Base-by-base conservation (phyloP, 2,329 filamentous ascomycete species). In the Tothia fuscella region DNA sequence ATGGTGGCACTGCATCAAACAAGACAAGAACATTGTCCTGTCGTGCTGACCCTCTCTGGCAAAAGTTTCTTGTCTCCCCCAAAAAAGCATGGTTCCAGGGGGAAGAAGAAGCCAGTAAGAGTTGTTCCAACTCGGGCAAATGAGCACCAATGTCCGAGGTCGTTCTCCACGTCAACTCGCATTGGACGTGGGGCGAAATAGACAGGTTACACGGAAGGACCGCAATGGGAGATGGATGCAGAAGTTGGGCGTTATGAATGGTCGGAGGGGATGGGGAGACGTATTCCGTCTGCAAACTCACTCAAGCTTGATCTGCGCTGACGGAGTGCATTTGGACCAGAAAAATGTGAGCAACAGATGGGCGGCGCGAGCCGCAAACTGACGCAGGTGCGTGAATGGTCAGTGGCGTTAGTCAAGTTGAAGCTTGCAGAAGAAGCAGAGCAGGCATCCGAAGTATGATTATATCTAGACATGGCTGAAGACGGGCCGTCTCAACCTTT, bases 91-190 rank as follows among this genome's bases (percentile, higher is more conserved):
- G 35, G 35, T 22, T 21, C 13, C 35, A 37, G 35, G 34, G 35
- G 16, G 17, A 16, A 9, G 5, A 25, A n/a, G n/a, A n/a, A n/a
- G 28, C 35, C 21, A 37, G 35, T 37, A 37, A 16, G 34, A 26
- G 21, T 13, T 16, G 21, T 10, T 25, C 22, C 22, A 37, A 26
- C 28, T n/a, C 25, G 34, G 28, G 34, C 6, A 6, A 24, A 21
- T 25, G 34, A 37, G n/a, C 25, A 37, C 17, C 21, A 25, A 37
- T 37, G 19, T 37, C 34, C 34, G 34, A 37, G 10, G 34, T 17
- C 34, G 28, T 26, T 37, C 9, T 7, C 35, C 28, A 17, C n/a
- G n/a, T n/a, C 9, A 29, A 29, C 26, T 29, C 9, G n/a, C 26
- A 37, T 37, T 37, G 35, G 35, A 7, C 35, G n/a, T 10, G n/a